Conservation (phyloP, 805 yeast species). For the Debaryomyces maramus region DNA sequence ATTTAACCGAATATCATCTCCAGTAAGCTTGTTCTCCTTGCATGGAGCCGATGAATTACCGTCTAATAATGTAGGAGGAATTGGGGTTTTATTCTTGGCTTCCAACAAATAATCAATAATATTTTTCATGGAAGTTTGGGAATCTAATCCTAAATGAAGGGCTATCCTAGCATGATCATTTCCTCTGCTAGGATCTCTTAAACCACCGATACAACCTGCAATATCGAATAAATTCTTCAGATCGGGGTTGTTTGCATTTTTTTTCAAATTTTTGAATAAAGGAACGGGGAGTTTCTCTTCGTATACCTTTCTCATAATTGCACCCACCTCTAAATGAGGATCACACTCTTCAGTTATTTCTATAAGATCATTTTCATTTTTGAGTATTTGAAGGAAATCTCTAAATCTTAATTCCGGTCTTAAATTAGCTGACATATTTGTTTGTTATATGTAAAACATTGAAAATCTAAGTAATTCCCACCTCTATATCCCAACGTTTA, state of each 20-base stretch:
- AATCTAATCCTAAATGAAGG: slow-evolving; percentile 19
- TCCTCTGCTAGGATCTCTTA: slow-evolving; percentile 11
- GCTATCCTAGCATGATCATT: slow-evolving; percentile 26
- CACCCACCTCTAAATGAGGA: slow-evolving; percentile 26
- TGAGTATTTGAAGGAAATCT: slow-evolving; percentile 21
- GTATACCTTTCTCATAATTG: slow-evolving; percentile 24
- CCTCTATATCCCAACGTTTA: too few relatives aligned
- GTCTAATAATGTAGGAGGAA: slow-evolving; percentile 15
- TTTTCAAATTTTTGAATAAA: slow-evolving; percentile 19
- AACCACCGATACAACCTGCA: slow-evolving; percentile 23
- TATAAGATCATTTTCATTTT: slow-evolving; percentile 21
- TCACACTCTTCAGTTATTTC: slow-evolving; percentile 22
- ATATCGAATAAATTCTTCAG: slow-evolving; percentile 17
- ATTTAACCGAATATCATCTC: slow-evolving; percentile 18
- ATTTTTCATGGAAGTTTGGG: slow-evolving; percentile 19
- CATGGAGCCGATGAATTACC: slow-evolving; percentile 16
- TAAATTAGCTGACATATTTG: too few relatives aligned
- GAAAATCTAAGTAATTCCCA: too few relatives aligned
- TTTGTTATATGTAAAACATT: too few relatives aligned
- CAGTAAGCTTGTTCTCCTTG: slow-evolving; percentile 16
- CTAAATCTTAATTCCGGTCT: slow-evolving; percentile 22
- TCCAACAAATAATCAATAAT: slow-evolving; percentile 20
- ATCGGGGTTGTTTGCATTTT: slow-evolving; percentile 7
- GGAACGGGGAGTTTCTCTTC: slow-evolving; percentile 23
- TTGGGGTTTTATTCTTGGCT: slow-evolving; percentile 12